A percentile compares a stretch with the other conserved stretches of the same genome.
phyloP scores from a whole-genome alignment of 352 stramenopile species.

The Phytopythium vexans region DNA sequence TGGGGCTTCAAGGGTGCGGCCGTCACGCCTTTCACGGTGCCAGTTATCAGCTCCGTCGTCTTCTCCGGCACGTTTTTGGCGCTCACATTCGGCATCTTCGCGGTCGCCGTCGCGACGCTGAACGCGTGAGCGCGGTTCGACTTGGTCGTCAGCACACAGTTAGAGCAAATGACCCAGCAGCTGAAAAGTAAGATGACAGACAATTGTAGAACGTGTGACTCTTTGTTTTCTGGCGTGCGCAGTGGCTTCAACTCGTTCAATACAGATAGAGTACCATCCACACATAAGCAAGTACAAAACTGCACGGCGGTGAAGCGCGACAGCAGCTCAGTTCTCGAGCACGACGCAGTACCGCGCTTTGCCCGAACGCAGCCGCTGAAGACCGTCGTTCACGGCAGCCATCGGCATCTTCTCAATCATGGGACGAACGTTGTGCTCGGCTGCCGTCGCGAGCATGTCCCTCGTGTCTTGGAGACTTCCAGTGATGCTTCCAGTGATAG shows the following conservation, averaged over 20 bases:
- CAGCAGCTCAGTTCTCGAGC: neutral
- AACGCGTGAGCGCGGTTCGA: constrained; percentile 23
- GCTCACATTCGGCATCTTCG: constrained; percentile 69
- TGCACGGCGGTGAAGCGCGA: no score
- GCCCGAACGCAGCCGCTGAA: constrained; percentile 19
- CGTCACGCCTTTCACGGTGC: constrained; percentile 70
- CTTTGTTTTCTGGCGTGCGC: no score
- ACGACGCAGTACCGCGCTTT: constrained; percentile 19
- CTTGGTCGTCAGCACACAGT: no score
- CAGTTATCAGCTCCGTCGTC: constrained; percentile 56
- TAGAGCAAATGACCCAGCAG: no score
- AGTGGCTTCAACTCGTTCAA: no score
- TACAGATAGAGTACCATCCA: no score
- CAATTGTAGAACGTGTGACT: no score
- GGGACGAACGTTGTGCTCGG: constrained; percentile 42
- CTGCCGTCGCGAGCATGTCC: constrained; percentile 74
- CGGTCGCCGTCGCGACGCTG: constrained; percentile 61
- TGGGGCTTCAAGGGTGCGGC: constrained; percentile 64
- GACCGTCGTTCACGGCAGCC: constrained; percentile 21
- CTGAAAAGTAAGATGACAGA: no score
- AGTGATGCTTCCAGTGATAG: constrained; percentile 55
- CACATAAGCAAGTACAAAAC: no score
- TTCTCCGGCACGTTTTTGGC: constrained; percentile 60
- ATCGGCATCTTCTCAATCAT: constrained; percentile 33
- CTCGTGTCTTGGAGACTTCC: constrained; percentile 62